Base-by-base conservation (phyloP, 306 rosid genomes). In the Begonia loranthoides region DNA sequence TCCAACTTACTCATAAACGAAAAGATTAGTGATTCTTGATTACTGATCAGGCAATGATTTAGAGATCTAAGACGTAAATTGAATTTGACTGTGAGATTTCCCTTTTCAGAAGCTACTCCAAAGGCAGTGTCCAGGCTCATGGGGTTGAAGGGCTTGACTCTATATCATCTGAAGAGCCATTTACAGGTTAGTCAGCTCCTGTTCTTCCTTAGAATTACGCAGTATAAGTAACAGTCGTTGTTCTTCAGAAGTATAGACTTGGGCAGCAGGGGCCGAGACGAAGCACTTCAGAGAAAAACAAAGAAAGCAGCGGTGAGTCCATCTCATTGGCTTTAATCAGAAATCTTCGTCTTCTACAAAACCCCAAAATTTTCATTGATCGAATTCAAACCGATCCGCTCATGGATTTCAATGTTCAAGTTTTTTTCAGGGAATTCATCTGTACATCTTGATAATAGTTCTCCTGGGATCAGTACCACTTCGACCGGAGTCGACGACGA, bases 161-260 rank as follows among this genome's bases (percentile, higher is more conserved):
- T 90, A 50, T 86, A 86, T 70, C 99, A 90, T 74, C 69, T 83
- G 88, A 90, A 90, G 82, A 90, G 99, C 57, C 95, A 90, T 75
- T 90, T 90, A 56, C 99, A 86, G 99, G 99, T 85, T n/a, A 52
- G 3, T 45, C 21, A 9, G 24, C 39, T 3, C 5, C 13, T 33
- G 7, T 38, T 50, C 24, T 49, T 15, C 51, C 22, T 43, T 43
- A 43, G 15, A n/a, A 43, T 43, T 28, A 28, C 9, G 36, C 36
- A 28, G 36, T 28, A 28, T 28, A 7, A 28, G 36, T 28, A 4
- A 28, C 36, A 28, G 36, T 28, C 36, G 36, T 28, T 28, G 36
- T 7, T 28, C 36, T 73, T 70, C 75, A 90, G 96, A 86, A 90
- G 68, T 90, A 90, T 56, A 86, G 96, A 73, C 84, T 90, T 51